Conservation (phyloP, 2,329 filamentous ascomycete species). For the Talaromyces sp. region DNA sequence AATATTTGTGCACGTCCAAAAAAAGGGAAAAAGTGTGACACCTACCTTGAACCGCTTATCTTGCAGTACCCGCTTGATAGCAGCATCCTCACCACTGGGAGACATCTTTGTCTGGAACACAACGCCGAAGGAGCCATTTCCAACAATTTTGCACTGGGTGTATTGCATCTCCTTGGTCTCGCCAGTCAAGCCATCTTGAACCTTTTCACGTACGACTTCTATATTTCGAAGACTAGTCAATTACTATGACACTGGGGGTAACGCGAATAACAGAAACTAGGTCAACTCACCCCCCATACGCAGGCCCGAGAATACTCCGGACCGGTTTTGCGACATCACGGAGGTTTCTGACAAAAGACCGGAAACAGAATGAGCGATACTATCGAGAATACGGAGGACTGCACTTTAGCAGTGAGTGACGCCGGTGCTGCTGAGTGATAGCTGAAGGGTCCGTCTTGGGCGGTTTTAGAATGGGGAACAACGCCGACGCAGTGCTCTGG, state of each 20-base stretch:
- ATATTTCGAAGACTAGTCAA: conserved; percentile 23
- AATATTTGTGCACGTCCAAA: conserved; percentile 26
- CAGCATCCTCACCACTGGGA: conserved; percentile 95
- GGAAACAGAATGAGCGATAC: conserved; percentile 26
- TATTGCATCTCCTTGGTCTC: conserved; percentile 97
- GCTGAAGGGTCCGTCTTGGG: conserved; percentile 57
- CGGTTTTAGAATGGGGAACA: conserved; percentile 36
- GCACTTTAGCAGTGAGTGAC: conserved; percentile 48
- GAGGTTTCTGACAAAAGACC: conserved; percentile 28
- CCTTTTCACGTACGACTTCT: conserved; percentile 99
- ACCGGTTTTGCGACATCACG: conserved; percentile 85
- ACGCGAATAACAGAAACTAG: conserved; percentile 20
- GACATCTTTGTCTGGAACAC: conserved; percentile 99
- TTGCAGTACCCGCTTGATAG: conserved; percentile 97
- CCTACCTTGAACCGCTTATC: conserved; percentile 99
- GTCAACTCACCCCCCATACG: conserved; percentile 89
- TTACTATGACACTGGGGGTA: not conserved
- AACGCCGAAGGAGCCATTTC: conserved; percentile 97
- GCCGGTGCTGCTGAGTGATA: conserved; percentile 34
- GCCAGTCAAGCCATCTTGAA: conserved; percentile 95
- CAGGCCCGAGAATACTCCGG: conserved; percentile 81
- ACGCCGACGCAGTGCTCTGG: conserved; percentile 23
- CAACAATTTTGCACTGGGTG: conserved; percentile 98
- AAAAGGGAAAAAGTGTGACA: not conserved
- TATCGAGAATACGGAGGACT: conserved; percentile 46